These are phyloP conservation scores for Insectozyma bohioensis DNA, from an alignment of 1,139 yeast species.

Conservation along the genomic window DNA sequence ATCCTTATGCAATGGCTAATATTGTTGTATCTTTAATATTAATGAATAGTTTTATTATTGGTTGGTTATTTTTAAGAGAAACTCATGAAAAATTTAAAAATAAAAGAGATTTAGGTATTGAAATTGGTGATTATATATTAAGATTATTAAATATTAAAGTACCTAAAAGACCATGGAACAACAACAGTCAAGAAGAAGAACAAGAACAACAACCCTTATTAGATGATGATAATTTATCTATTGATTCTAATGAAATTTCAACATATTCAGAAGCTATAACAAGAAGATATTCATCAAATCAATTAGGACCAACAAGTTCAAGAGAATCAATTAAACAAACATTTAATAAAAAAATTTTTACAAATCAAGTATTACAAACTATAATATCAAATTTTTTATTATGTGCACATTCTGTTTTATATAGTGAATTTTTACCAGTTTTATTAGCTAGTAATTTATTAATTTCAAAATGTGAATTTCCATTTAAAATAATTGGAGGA, in stretches of 20 bases:
- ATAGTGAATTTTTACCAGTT: conserved; percentile 59
- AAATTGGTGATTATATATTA: conserved; percentile 49
- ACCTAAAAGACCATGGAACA: conserved; percentile 39
- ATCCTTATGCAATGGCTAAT: conserved; percentile 64
- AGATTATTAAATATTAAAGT: conserved; percentile 29
- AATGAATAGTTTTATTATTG: conserved; percentile 36
- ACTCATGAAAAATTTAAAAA: conserved; percentile 47
- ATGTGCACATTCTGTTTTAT: conserved; percentile 51
- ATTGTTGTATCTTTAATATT: conserved; percentile 50
- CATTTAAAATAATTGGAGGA: conserved; percentile 28
- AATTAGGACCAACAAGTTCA: conserved; percentile 14
- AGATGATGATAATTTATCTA: conserved; percentile 3
- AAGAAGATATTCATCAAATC: conserved; percentile 40
- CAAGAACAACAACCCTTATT: not conserved
- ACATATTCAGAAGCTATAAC: conserved; percentile 39
- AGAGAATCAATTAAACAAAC: conserved; percentile 9
- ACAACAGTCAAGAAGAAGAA: not conserved
- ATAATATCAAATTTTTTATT: conserved; percentile 44
- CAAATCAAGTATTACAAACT: conserved; percentile 40
- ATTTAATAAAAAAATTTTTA: conserved; percentile 22
- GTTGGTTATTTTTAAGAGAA: conserved; percentile 59
- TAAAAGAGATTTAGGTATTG: conserved; percentile 51
- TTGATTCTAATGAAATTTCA: conserved; percentile 17
- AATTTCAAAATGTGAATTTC: conserved; percentile 41
- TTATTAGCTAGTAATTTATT: conserved; percentile 51